Evolutionary conservation across 176 grass and related monocot species (phyloP), one percentile per base, ranked within the genome.

Genomic region (Oryza punctata): DNA sequence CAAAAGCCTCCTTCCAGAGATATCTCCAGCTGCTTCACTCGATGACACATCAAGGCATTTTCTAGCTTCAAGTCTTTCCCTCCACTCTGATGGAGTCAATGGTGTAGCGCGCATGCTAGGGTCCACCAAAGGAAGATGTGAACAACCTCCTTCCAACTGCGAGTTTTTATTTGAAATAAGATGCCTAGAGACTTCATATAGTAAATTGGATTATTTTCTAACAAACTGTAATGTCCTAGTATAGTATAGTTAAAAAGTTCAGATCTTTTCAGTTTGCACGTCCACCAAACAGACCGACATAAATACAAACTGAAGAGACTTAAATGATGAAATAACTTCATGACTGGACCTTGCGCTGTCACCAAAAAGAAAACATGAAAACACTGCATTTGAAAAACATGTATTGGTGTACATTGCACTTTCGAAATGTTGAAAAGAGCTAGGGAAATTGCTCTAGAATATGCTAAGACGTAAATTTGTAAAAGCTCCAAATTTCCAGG

Each of bases 131-230:
- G 92, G 96, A 91, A 98, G 91, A 84, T 95, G 89, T 38, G 82
- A 86, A 90, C 90, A 83, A 8, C 96, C 96, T 85, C 96, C 96
- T 88, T 91, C 92, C 81, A 98, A 88, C 96, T 98, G 82, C 66
- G 88, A 78, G 63, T 78, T 69, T 73, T 64, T 19, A 19, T 76
- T 81, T 29, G 7, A 41, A 70, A 85, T 76, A 46, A 85, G 77
- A 76, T 85, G 50, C 70, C 80, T 90, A 52, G 65, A 79, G 19
- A 75, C 5, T 72, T 89, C 13, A 24, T 21, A 47, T 21, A 60
- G 27, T 66, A 63, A 82, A 52, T 24, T 64, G 54, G 73, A 70
- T 32, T 67, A 25, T 45, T 69, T 57, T 70, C 33, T 38, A 7
- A 24, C n/a, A 72, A 44, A 13, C 26, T 60, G 9, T 41, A n/a